These are phyloP conservation scores for Aspergillus jensenii DNA, from an alignment of 2,329 filamentous ascomycete genomes.

Conservation along the genomic window DNA sequence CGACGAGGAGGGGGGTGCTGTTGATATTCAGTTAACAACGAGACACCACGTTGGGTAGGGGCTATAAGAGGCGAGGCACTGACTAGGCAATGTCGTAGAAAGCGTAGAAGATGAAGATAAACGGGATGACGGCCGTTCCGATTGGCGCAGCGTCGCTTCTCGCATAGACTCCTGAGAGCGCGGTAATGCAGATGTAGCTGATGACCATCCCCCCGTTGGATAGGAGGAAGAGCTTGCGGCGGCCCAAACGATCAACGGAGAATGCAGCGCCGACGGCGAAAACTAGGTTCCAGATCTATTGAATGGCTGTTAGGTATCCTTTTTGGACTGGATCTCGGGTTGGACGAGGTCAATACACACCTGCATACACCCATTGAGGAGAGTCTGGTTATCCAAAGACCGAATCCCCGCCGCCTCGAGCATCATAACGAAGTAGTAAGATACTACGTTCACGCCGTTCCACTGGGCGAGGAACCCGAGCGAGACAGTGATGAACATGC, in stretches of 20 bases:
- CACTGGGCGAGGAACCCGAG: conserved; percentile 68
- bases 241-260: neutral
- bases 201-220: neutral
- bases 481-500: conserved; percentile 61
- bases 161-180: neutral
- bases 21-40: no score
- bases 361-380: no score
- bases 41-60: no score
- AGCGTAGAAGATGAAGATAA: conserved; percentile 29
- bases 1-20: conserved; percentile 19
- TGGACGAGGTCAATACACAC: no score
- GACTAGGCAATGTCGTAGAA: conserved; percentile 31
- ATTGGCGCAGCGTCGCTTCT: neutral
- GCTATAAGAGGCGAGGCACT: no score
- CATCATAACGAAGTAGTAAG: conserved; percentile 65
- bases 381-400: no score
- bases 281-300: conserved; percentile 26
- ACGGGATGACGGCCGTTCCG: neutral
- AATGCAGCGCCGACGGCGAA: conserved; percentile 47
- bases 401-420: conserved; percentile 59
- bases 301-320: no score
- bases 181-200: neutral
- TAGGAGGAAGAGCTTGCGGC: neutral
- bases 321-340: no score
- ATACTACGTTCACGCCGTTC: conserved; percentile 59